Evolutionary conservation across 495 filamentous ascomycete genomes (phyloP).

Genomic region (Monascus purpureus): DNA sequence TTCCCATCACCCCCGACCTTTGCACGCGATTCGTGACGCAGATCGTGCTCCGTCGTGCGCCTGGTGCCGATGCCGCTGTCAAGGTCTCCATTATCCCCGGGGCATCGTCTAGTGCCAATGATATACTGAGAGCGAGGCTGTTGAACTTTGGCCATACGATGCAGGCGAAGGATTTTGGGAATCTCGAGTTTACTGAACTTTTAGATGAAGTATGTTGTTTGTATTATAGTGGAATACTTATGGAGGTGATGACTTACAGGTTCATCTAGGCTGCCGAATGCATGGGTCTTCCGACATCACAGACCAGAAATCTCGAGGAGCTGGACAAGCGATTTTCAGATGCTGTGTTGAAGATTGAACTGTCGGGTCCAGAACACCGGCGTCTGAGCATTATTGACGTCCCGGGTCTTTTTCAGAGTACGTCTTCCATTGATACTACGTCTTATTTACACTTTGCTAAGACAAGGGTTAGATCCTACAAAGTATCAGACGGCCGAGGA

Average conservation of each 20-base stretch:
- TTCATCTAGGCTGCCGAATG: conserved; percentile 13
- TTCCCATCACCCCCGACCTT: conserved; percentile 36
- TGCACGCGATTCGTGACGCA: conserved; percentile 47
- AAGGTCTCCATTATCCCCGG: conserved; percentile 16
- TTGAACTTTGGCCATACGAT: conserved; percentile 10
- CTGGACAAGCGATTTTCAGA: conserved; percentile 21
- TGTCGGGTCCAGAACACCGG: conserved; percentile 30
- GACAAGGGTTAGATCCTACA: conserved; percentile 7
- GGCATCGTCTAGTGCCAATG: conserved; percentile 7
- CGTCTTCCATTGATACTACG: conserved; percentile 2
- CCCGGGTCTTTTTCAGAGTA: conserved; percentile 36
- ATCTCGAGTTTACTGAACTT: conserved; percentile 16
- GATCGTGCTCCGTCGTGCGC: conserved; percentile 36
- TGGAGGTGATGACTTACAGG: too few relatives aligned
- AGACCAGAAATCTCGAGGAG: conserved; percentile 5
- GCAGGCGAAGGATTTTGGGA: conserved; percentile 12
- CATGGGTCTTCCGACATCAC: conserved; percentile 15
- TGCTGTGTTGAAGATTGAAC: conserved; percentile 35
- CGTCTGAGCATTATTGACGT: conserved; percentile 41
- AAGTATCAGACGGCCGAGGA: conserved; percentile 21
- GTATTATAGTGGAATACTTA: not conserved
- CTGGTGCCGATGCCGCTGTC: conserved; percentile 9
- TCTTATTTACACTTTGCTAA: not conserved
- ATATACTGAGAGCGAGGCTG: conserved; percentile 8
- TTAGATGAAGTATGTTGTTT: conserved; percentile 16